Evolutionary conservation across 352 stramenopile genomes (phyloP).

Genomic region (Pythium dissotocum): DNA sequence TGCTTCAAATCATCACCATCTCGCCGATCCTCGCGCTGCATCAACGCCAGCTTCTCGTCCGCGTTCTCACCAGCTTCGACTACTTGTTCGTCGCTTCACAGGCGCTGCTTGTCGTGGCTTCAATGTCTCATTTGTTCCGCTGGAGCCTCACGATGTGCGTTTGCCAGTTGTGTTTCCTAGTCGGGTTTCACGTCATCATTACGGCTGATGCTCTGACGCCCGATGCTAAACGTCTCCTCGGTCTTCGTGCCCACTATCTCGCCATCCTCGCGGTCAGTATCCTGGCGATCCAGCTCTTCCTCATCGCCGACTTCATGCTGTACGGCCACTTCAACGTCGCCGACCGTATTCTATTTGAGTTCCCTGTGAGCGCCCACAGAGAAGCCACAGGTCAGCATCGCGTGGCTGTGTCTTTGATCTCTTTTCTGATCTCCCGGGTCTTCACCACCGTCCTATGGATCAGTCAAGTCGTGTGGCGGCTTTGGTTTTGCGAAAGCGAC

Average conservation of each 20-base stretch:
- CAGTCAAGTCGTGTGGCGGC: slow-evolving; percentile 3
- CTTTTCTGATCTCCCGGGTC: neutral
- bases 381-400: neutral
- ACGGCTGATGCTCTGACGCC: slow-evolving; percentile 26
- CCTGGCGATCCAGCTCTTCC: neutral
- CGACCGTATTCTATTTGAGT: slow-evolving; percentile 1
- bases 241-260: neutral
- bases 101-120: slow-evolving; percentile 4
- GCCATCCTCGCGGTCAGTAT: neutral
- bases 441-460: neutral
- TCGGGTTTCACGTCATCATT: slow-evolving; percentile 24
- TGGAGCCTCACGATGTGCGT: slow-evolving; percentile 13
- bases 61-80: slow-evolving; percentile 24
- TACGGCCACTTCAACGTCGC: slow-evolving; percentile 13
- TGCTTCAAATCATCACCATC: neutral
- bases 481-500: neutral
- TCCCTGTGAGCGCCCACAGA: neutral
- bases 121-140: slow-evolving; percentile 27
- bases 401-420: neutral
- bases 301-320: slow-evolving; percentile 3
- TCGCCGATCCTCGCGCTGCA: neutral
- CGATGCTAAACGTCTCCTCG: slow-evolving; percentile 3
- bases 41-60: slow-evolving; percentile 5
- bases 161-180: neutral
- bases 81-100: slow-evolving; percentile 29